These are phyloP conservation scores for Phalaenopsis aphrodite DNA, from an alignment of 106 monocot genomes.

Conservation along the genomic window DNA sequence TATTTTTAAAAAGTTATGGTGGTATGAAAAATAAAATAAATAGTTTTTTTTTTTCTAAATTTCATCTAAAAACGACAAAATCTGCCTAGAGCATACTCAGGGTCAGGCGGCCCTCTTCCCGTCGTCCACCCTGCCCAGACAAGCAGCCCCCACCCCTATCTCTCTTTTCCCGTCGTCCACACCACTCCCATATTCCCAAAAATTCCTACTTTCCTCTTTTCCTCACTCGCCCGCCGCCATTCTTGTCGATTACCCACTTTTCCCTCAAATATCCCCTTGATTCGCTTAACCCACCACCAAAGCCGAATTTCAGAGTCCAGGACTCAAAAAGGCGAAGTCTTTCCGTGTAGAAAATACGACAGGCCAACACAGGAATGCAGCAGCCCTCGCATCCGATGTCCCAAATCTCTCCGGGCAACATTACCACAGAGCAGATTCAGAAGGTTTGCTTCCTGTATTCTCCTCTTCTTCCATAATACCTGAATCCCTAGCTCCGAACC, in stretches of 20 bases:
- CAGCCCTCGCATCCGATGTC: constrained; percentile 16
- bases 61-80: no score
- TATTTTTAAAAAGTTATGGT: no score
- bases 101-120: no score
- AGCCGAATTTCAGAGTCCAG: not conserved
- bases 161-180: not conserved
- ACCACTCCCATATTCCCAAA: not conserved
- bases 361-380: constrained; percentile 2
- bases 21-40: no score
- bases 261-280: not conserved
- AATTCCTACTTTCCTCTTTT: not conserved
- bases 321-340: not conserved
- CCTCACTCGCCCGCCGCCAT: not conserved
- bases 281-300: not conserved
- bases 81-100: no score
- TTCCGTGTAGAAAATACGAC: not conserved
- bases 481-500: not conserved
- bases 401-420: constrained; percentile 17
- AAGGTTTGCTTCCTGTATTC: constrained; percentile 16
- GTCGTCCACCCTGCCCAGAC: no score
- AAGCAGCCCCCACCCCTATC: not conserved
- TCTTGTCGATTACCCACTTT: not conserved
- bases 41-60: no score
- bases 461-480: not conserved
- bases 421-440: constrained; percentile 43